Percentiles rank a stretch among this genome's conserved stretches.
Evolutionary conservation across 768 basidiomycete species (phyloP).

Genomic region (Chlorophyllum brunneum): DNA sequence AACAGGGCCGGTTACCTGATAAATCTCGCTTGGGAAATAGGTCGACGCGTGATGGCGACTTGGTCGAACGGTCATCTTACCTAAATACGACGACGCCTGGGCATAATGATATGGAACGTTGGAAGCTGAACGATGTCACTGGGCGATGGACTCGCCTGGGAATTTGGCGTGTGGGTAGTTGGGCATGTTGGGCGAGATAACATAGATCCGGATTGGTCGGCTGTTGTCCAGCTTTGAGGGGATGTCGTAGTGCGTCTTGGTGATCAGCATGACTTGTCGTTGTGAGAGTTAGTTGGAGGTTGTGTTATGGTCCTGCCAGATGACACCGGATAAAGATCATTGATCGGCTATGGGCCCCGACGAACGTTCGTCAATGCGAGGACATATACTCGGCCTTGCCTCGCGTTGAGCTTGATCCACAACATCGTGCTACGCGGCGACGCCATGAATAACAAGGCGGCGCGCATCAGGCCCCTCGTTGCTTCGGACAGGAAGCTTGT

Average conservation of each 20-base stretch:
- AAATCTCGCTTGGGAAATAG: constrained; percentile 76
- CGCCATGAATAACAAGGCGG: constrained; percentile 21
- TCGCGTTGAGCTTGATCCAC: neutral
- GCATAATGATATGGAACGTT: neutral
- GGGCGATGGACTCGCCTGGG: constrained; percentile 49
- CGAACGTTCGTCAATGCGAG: constrained; percentile 1
- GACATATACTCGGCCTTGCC: neutral
- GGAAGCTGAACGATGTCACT: neutral
- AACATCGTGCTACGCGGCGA: neutral
- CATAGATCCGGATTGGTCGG: constrained; percentile 72
- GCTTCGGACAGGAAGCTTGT: constrained; percentile 53
- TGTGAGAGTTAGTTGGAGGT: too few relatives aligned
- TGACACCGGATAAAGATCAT: too few relatives aligned
- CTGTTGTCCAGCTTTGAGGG: constrained; percentile 62
- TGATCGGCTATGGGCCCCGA: too few relatives aligned
- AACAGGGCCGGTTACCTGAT: constrained; percentile 96
- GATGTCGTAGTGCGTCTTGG: constrained; percentile 73
- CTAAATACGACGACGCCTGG: constrained; percentile 84
- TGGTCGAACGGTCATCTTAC: constrained; percentile 27
- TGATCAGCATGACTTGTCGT: constrained; percentile 69
- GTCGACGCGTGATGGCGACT: neutral
- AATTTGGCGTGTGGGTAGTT: constrained; percentile 90
- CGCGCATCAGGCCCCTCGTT: constrained; percentile 50
- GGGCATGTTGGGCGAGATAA: constrained; percentile 76
- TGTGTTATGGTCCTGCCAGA: too few relatives aligned